These are phyloP conservation scores for Lablab purpureus DNA, from an alignment of 306 rosid species.

Conservation along the genomic window DNA sequence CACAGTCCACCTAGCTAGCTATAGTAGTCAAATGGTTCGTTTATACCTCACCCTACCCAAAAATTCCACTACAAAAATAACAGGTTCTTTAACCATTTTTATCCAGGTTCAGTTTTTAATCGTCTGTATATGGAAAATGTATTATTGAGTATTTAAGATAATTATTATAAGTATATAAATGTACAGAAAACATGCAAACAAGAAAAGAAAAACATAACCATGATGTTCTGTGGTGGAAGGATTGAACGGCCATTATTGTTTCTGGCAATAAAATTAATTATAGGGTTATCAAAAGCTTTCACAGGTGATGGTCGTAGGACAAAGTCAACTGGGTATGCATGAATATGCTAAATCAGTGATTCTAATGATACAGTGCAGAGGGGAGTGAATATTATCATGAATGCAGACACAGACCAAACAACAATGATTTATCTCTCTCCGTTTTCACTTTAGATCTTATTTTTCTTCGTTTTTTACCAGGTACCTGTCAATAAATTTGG, in stretches of 20 bases:
- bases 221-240: constrained; percentile 40
- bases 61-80: constrained; percentile 1
- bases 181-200: background rate
- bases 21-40: constrained; percentile 13
- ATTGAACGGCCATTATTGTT: constrained; percentile 30
- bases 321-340: constrained; percentile 59
- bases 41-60: constrained; percentile 23
- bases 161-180: constrained; percentile 19
- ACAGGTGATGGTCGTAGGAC: constrained; percentile 20
- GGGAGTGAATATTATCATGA: constrained; percentile 50
- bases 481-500: background rate
- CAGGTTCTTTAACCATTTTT: background rate
- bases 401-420: constrained; percentile 51
- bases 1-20: background rate
- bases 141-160: background rate
- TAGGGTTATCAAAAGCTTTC: constrained; percentile 41
- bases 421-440: constrained; percentile 46
- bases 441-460: background rate
- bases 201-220: background rate
- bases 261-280: constrained; percentile 21
- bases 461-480: background rate
- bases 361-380: constrained; percentile 51
- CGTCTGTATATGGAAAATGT: background rate
- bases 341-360: constrained; percentile 53
- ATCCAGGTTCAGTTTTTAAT: background rate